A percentile compares a stretch with the other conserved stretches of the same genome.
Conservation (phyloP, 441 rosid species). For the Corymbia calophylla region DNA sequence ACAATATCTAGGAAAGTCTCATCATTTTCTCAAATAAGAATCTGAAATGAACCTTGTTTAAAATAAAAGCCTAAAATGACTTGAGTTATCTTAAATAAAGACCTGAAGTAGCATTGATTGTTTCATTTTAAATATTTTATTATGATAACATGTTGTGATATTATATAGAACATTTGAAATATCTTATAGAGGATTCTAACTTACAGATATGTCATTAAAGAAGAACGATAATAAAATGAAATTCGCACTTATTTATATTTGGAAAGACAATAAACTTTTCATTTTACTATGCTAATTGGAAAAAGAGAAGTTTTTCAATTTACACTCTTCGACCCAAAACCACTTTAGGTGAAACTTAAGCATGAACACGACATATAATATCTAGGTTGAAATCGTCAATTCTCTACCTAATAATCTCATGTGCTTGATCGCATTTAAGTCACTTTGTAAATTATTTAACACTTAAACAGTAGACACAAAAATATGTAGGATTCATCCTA, state of each 20-base stretch:
- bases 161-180: fast-evolving
- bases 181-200: not conserved
- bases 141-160: not conserved
- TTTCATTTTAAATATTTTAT: not conserved
- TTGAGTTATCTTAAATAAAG: too few relatives aligned
- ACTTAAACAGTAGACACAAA: not conserved
- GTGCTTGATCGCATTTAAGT: not conserved
- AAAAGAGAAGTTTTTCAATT: too few relatives aligned
- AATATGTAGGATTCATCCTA: not conserved
- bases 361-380: not conserved
- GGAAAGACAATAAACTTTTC: not conserved
- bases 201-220: not conserved
- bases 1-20: not conserved
- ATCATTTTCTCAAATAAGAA: too few relatives aligned
- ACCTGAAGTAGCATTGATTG: too few relatives aligned
- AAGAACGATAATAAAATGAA: not conserved
- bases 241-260: fast-evolving
- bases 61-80: too few relatives aligned
- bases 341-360: not conserved
- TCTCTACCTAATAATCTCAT: not conserved
- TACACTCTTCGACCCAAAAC: not conserved
- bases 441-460: fast-evolving
- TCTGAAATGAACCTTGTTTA: too few relatives aligned
- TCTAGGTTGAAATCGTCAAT: not conserved
- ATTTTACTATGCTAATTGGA: not conserved